These are phyloP conservation scores for Eucalyptus viminalis DNA, from an alignment of 345 rosid species.

Conservation along the genomic window DNA sequence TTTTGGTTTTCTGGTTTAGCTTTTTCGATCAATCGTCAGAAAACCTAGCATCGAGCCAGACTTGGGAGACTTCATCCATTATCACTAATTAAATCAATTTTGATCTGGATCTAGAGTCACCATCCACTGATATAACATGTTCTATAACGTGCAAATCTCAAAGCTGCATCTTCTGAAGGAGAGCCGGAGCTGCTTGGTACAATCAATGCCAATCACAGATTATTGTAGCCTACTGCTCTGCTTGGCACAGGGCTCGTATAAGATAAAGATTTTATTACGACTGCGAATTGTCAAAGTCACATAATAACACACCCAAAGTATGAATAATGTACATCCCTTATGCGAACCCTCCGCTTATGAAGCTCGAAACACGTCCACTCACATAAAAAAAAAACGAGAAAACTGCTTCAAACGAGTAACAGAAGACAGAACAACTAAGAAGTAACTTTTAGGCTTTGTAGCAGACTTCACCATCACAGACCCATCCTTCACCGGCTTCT, in stretches of 20 bases:
- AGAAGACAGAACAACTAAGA: constrained; percentile 5
- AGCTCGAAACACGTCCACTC: background rate
- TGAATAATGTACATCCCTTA: background rate
- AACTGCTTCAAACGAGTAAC: background rate
- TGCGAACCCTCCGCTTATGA: background rate
- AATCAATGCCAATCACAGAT: background rate
- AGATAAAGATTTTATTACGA: background rate
- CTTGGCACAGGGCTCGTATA: background rate
- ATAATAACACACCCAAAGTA: background rate
- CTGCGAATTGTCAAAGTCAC: background rate
- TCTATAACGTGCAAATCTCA: background rate
- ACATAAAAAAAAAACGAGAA: background rate
- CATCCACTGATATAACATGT: background rate
- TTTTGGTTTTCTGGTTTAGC: background rate
- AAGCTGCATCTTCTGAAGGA: background rate
- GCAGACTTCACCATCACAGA: constrained; percentile 1
- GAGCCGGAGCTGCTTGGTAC: background rate
- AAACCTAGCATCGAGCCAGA: background rate
- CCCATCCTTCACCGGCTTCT: constrained; percentile 28
- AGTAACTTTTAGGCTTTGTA: background rate
- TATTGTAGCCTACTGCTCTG: background rate
- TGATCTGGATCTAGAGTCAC: background rate
- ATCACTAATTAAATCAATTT: background rate
- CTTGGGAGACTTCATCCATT: background rate
- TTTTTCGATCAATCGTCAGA: background rate